Conservation (phyloP, 768 basidiomycete genomes). For the Dentipellis fragilis region DNA sequence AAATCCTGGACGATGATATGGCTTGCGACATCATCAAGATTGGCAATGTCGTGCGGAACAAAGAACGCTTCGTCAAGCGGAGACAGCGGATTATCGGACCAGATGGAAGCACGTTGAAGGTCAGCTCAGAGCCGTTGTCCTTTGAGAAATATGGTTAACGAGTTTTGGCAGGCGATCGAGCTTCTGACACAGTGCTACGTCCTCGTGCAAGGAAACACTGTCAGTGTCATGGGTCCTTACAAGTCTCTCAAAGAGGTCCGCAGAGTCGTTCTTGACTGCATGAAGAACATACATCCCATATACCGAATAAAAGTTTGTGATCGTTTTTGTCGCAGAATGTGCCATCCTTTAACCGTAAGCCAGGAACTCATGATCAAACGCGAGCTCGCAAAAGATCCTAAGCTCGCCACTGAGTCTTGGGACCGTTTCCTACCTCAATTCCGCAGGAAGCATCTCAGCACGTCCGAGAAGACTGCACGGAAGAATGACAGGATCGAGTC, state of each 20-base stretch:
- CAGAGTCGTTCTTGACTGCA: slow-evolving; percentile 94
- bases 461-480: slow-evolving; percentile 85
- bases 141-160: background rate
- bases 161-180: slow-evolving; percentile 75
- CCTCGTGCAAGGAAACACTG: slow-evolving; percentile 95
- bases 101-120: slow-evolving; percentile 95
- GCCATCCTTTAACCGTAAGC: background rate
- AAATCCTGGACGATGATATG: slow-evolving; percentile 80
- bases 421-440: slow-evolving; percentile 96
- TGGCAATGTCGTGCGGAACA: slow-evolving; percentile 87
- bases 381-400: slow-evolving; percentile 96
- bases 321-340: slow-evolving; percentile 2
- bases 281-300: slow-evolving; percentile 99
- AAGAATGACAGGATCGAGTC: slow-evolving; percentile 67
- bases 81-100: slow-evolving; percentile 96
- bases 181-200: slow-evolving; percentile 94
- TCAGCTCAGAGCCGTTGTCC: slow-evolving; percentile 23
- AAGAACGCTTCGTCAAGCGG: slow-evolving; percentile 93
- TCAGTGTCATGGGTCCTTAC: slow-evolving; percentile 95
- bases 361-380: slow-evolving; percentile 98
- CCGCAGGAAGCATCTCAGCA: slow-evolving; percentile 85
- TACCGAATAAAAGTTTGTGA: slow-evolving; percentile 85
- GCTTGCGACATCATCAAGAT: slow-evolving; percentile 99
- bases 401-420: slow-evolving; percentile 89
- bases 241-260: slow-evolving; percentile 95